Conservation (phyloP, 805 yeast species). For the Lipomyces yamanashiensis region DNA sequence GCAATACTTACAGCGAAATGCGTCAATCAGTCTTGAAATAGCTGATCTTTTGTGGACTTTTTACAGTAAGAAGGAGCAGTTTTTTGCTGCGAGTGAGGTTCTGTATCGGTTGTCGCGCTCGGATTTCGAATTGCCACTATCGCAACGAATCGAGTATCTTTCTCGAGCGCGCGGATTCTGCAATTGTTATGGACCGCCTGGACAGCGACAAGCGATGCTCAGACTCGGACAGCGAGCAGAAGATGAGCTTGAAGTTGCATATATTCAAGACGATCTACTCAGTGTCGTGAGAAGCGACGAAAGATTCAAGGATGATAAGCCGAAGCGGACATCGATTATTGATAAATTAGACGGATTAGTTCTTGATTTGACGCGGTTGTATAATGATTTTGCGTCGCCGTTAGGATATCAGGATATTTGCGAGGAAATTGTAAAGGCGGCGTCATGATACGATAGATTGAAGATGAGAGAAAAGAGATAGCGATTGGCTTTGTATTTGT, state of each 20-base stretch:
- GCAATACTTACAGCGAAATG: slow-evolving; percentile 64
- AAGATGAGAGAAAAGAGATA: not conserved
- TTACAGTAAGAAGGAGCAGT: slow-evolving; percentile 79
- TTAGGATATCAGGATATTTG: slow-evolving; percentile 85
- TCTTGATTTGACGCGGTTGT: slow-evolving; percentile 73
- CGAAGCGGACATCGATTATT: slow-evolving; percentile 56
- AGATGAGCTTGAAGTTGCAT: slow-evolving; percentile 84
- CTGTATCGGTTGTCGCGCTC: slow-evolving; percentile 75
- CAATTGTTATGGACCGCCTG: slow-evolving; percentile 79
- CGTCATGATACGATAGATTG: slow-evolving; percentile 61
- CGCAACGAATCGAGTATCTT: slow-evolving; percentile 80
- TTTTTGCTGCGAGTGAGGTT: slow-evolving; percentile 82
- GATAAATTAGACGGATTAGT: slow-evolving; percentile 65
- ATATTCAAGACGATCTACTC: slow-evolving; percentile 72
- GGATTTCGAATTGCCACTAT: slow-evolving; percentile 60
- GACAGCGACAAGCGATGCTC: slow-evolving; percentile 74
- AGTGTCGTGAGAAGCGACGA: slow-evolving; percentile 48
- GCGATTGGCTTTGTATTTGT: not conserved
- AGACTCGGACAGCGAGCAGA: slow-evolving; percentile 70
- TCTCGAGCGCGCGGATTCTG: slow-evolving; percentile 94
- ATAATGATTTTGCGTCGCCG: slow-evolving; percentile 85
- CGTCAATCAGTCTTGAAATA: slow-evolving; percentile 62
- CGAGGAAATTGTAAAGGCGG: slow-evolving; percentile 72
- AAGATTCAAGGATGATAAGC: slow-evolving; percentile 46
- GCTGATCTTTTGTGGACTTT: slow-evolving; percentile 88